Conservation (phyloP, 805 yeast genomes). For the Candida coquimbonensis region DNA sequence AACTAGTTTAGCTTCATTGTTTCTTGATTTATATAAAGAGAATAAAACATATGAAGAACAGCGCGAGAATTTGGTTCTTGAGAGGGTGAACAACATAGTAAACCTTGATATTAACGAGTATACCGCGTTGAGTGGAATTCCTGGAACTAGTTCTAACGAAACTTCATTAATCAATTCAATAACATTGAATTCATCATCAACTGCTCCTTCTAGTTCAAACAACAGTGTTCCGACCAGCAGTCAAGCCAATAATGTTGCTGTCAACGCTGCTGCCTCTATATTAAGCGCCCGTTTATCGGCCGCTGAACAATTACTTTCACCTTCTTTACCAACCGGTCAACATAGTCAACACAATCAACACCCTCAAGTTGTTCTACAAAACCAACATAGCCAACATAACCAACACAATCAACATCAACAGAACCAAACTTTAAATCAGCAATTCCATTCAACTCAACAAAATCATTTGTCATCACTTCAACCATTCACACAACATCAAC, state of each 20-base stretch:
- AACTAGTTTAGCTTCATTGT: conserved; percentile 16
- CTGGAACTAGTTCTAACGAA: conserved; percentile 6
- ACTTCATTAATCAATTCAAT: conserved; percentile 19
- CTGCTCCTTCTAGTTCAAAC: not conserved
- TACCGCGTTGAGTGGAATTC: conserved; percentile 5
- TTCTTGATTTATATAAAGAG: conserved; percentile 21
- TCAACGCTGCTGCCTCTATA: conserved; percentile 1
- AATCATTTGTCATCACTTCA: conserved; percentile 3
- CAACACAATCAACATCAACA: not conserved
- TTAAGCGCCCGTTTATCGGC: conserved; percentile 12
- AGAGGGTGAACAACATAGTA: conserved; percentile 17
- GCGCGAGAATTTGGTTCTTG: conserved; percentile 17
- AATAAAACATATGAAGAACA: conserved; percentile 19
- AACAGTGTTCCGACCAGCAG: not conserved
- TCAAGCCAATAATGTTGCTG: not conserved
- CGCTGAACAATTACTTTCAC: conserved; percentile 15
- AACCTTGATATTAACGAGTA: conserved; percentile 17
- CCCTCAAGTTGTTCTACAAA: no score
- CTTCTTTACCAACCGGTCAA: conserved; percentile 12
- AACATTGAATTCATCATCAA: conserved; percentile 15
- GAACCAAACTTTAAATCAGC: conserved; percentile 5
- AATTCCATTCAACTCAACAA: conserved; percentile 4
- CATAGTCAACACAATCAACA: not conserved
- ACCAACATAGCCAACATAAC: no score
- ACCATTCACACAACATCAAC: conserved; percentile 4